phyloP scores from a whole-genome alignment of 73 alveolate species.

The Uronychia binucleata region DNA sequence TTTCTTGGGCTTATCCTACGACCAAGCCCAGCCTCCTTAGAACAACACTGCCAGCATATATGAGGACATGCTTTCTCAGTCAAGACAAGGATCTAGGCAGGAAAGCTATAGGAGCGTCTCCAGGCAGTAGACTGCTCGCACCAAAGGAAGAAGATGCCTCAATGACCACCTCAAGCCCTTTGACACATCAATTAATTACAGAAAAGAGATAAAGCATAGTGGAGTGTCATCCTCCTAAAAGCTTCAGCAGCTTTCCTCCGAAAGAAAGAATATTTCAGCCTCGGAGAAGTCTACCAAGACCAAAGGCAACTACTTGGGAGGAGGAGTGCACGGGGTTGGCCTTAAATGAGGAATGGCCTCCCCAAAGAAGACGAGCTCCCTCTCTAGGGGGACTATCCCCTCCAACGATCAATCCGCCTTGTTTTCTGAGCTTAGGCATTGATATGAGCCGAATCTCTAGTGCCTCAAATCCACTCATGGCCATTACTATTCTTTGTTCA shows the following conservation, averaged over 20 bases:
- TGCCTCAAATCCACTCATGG: too few species aligned
- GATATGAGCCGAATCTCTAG: too few species aligned
- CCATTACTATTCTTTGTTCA: too few species aligned
- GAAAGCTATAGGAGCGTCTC: too few species aligned
- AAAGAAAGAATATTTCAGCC: not conserved
- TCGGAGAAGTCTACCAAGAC: not conserved
- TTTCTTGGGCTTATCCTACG: not conserved
- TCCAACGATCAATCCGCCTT: too few species aligned
- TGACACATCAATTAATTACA: too few species aligned
- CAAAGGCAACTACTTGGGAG: not conserved
- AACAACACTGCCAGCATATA: not conserved
- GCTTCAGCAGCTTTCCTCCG: not conserved
- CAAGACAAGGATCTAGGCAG: not conserved
- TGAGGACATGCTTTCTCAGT: not conserved
- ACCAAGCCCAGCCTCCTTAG: not conserved
- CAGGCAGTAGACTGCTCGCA: too few species aligned
- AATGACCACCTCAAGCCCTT: not conserved
- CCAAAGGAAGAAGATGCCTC: not conserved
- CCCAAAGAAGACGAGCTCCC: too few species aligned
- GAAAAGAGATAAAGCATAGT: not conserved
- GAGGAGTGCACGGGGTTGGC: not conserved
- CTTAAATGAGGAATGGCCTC: not conserved
- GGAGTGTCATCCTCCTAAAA: not conserved
- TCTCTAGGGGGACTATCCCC: too few species aligned
- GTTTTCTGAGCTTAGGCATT: too few species aligned